A percentile compares a stretch with the other conserved stretches of the same genome.
Evolutionary conservation across 331 rosid species (phyloP).

Genomic region (Quercus tomentella): DNA sequence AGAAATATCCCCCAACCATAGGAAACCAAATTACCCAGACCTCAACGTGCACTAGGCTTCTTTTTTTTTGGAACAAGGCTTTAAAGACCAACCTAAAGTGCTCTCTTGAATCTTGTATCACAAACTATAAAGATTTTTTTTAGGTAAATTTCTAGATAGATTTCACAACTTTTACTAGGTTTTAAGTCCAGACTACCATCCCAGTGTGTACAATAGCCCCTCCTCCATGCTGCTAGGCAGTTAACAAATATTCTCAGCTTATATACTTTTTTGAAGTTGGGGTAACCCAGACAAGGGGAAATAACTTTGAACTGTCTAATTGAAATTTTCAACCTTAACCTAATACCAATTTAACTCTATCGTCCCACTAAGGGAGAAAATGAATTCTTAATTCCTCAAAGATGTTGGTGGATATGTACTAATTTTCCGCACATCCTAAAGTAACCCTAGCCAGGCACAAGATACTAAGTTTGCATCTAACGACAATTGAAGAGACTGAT

Average conservation of each 20-base stretch:
- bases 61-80: neutral
- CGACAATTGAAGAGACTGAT: too few species aligned
- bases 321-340: neutral
- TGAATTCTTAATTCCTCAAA: too few species aligned
- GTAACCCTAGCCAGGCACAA: too few species aligned
- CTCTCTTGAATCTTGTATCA: neutral
- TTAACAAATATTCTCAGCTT: neutral
- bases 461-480: too few species aligned
- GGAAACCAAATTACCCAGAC: neutral
- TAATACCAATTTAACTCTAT: neutral
- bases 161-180: neutral
- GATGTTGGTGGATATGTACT: too few species aligned
- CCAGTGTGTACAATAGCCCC: neutral
- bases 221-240: neutral
- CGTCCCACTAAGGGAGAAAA: too few species aligned
- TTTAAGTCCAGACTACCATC: neutral
- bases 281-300: neutral
- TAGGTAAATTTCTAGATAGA: neutral
- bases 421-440: too few species aligned
- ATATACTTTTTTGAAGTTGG: neutral
- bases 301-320: neutral
- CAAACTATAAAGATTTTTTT: neutral
- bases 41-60: neutral
- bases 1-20: neutral
- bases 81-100: neutral